Conservation (phyloP, 805 yeast genomes). For the Candida railenensis region DNA sequence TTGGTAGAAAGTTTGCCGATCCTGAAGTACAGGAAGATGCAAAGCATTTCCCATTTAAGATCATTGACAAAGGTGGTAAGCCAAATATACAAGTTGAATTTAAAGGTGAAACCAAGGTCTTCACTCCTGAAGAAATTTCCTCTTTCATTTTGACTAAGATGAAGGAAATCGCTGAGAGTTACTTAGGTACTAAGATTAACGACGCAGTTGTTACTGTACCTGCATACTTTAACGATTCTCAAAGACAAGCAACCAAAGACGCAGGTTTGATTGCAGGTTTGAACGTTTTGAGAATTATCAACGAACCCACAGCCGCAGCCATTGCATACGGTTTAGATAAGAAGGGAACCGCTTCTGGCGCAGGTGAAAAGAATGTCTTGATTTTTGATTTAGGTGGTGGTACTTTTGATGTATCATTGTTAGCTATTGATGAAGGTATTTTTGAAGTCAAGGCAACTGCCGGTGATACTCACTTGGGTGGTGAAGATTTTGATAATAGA, state of each 20-base stretch:
- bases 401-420: conserved; percentile 88
- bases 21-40: conserved; percentile 75
- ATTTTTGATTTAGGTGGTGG: conserved; percentile 98
- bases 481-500: conserved; percentile 93
- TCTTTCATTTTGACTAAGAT: conserved; percentile 90
- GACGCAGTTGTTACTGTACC: conserved; percentile 46
- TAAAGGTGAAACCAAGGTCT: conserved; percentile 82
- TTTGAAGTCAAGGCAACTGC: conserved; percentile 92
- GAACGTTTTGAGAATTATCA: conserved; percentile 42
- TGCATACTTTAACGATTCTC: conserved; percentile 44
- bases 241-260: conserved; percentile 45
- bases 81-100: conserved; percentile 85
- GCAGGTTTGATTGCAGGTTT: conserved; percentile 48
- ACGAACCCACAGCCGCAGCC: conserved; percentile 48
- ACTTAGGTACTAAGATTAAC: conserved; percentile 76
- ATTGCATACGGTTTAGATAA: conserved; percentile 50
- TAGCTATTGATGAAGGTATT: conserved; percentile 87
- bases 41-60: conserved; percentile 87
- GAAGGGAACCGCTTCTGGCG: conserved; percentile 33
- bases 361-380: conserved; percentile 83
- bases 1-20: conserved; percentile 79
- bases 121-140: conserved; percentile 93
- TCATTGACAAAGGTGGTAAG: conserved; percentile 76
- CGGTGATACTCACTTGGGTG: conserved; percentile 97
- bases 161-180: conserved; percentile 93